Evolutionary conservation across 768 basidiomycete genomes (phyloP), one percentile per base, ranked within the genome.

Genomic region (Tylopilus vinaceipallidus): DNA sequence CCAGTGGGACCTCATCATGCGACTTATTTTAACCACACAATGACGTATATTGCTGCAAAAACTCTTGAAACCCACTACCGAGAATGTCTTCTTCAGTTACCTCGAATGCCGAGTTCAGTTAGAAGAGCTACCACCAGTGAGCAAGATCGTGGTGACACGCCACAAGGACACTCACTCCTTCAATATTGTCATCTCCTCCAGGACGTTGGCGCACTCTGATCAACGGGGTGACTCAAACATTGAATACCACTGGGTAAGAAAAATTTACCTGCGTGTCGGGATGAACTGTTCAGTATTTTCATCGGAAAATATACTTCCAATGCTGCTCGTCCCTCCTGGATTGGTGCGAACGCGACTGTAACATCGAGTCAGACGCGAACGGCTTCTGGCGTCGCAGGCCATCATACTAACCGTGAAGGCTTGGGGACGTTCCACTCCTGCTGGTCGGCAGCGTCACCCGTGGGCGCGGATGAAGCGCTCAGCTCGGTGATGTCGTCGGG

Each of bases 121-220:
- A 67, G 30, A 69, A 70, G 29, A 70, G 69, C 67, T 68, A 45
- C 36, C 19, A 19, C 19, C n/a, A 14, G 40, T 50, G 26, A 60
- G 50, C 27, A 47, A 6, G 9, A 26, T 38, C 33, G 19, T 6
- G 6, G 36, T 19, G 12, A 37, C 8, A 20, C 50, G 64, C 16
- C 27, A 30, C 17, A 29, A 22, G 13, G 10, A 5, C 6, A 63
- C 73, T 57, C 47, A 75, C 73, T 6, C 66, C 65, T 27, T 70
- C 65, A 42, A 88, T 80, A 60, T 72, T 79, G 61, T 88, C 86
- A 42, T 74, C 63, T 22, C 86, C 86, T 57, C 86, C 86, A 27
- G 86, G 86, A 37, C 75, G 76, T 65, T 88, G 75, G 52, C 84
- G 74, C 27, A 88, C 86, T 49, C 85, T 88, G 42, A 36, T 8